These are phyloP conservation scores for Nitzschia putrida DNA, from an alignment of 108 stramenopile genomes.

Conservation along the genomic window DNA sequence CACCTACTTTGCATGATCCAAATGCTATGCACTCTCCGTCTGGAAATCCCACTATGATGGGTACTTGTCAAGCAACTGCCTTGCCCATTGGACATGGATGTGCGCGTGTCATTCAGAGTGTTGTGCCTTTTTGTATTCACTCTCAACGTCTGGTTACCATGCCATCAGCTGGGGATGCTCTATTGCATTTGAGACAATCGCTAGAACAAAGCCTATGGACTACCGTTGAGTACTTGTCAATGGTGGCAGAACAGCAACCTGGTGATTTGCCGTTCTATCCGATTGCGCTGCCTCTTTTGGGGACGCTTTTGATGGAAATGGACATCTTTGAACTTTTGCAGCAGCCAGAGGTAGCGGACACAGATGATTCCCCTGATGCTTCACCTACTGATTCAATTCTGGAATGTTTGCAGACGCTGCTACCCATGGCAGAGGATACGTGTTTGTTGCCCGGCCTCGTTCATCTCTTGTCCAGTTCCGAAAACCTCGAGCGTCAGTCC, in stretches of 20 bases:
- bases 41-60: not conserved
- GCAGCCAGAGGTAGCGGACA: not conserved
- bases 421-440: constrained; percentile 9
- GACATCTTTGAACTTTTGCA: constrained; percentile 19
- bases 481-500: not conserved
- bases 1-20: too few species aligned
- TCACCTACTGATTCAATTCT: constrained; percentile 2
- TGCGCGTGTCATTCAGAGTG: constrained; percentile 18
- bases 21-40: not conserved
- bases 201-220: constrained; percentile 29
- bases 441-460: constrained; percentile 20
- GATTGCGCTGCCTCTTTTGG: constrained; percentile 3
- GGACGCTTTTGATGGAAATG: constrained; percentile 19
- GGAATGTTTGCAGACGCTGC: not conserved
- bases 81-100: constrained; percentile 29
- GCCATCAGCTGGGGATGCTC: constrained; percentile 5
- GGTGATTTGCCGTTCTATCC: constrained; percentile 6
- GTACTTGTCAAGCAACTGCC: not conserved
- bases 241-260: not conserved
- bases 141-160: constrained; percentile 1
- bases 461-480: constrained; percentile 11
- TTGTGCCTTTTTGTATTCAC: constrained; percentile 22
- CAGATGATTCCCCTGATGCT: not conserved
- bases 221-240: constrained; percentile 16
- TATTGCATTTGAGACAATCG: constrained; percentile 27